Base-by-base conservation (phyloP, 129 eudicot genomes). In the Scalesia atractyloides region DNA sequence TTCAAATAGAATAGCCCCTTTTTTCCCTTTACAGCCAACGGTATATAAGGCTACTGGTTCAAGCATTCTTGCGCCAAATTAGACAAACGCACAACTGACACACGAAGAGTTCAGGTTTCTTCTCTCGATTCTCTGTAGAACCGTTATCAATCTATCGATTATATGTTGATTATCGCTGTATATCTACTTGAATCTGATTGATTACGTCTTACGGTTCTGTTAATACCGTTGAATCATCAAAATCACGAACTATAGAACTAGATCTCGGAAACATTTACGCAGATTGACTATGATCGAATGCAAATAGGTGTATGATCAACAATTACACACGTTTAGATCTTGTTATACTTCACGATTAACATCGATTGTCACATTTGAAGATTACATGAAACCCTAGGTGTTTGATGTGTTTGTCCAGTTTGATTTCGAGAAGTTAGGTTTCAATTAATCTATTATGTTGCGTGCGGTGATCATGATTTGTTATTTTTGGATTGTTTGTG, bases 51-150 rank as follows among this genome's bases (percentile, higher is more conserved):
- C 67, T 39, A 51, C 26, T 64, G 61, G 68, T 49, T 49, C 72
- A 69, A 77, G 20, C 76, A 70, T 63, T 77, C 33, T 41, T 70
- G 58, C 76, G 82, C 82, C 76, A 69, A 77, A 50, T 62, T 54
- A 39, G 14, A 62, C 53, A 36, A 49, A 9, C 69, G 46, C 63
- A 26, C 33, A 70, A 24, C 72, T 60, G 52, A 46, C 26, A 5
- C 66, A 63, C 76, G 46, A 39, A 56, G 19, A 52, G 24, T 50
- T 36, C 62, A 77, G 82, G 82, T 77, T 16, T 56, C 4, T 62
- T 70, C 57, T 76, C 75, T 59, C 82, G 43, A 39, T 11, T 63
- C 19, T 70, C 24, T 61, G 5, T 16, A 12, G 7, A 34, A 14
- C 69, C 49, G 19, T 60, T 59, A 16, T n/a, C 15, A 2, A 24